Base-by-base conservation (phyloP, 1,139 yeast species). In the Yarrowia galli region DNA sequence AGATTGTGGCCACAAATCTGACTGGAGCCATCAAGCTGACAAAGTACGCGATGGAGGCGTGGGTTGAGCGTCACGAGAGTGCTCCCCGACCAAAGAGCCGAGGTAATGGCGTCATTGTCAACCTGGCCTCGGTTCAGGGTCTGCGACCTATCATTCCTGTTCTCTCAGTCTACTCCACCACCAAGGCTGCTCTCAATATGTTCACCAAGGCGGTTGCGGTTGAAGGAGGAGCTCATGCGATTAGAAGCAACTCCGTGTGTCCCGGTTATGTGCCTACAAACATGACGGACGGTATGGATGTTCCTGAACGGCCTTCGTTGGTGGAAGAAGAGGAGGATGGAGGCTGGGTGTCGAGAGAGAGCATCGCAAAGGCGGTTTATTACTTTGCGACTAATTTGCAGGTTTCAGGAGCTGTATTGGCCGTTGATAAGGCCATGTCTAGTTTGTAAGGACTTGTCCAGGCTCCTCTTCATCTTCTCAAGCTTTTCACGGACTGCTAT, bases 241-340 rank as follows among this genome's bases (percentile, higher is more conserved):
- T 88, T 5, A 74, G 91, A 45, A 88, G 89, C 51, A 89, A 89
- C 73, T 82, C 89, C 0, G 76, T 93, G 0, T 77, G 89, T 13
- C 97, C 97, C 0, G 96, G 96, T 0, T 80, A 91, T 23, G 86
- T 92, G 0, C 91, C 86, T 63, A 93, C 98, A 0, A 92, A 86
- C 32, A 93, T 93, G 91, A 86, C 65, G 1, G 65, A 60, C 8
- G 65, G 65, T 9, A 43, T 45, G 65, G 65, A 43, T 0, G 65
- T 45, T 3, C 53, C 65, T 16, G 49, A 43, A 16, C 20, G 9
- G 43, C 42, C 65, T 1, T 40, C 65, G 16, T 5, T 60, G 32
- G 48, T 38, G n/a, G 49, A 43, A 18, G 42, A 43, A 1, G 65
- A 35, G 2, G 53, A 35, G 5, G 51, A 60, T 12, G 28, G 18